Percentiles rank a stretch among this genome's conserved stretches.
Conservation (phyloP, 2,329 filamentous ascomycete species). For the Colletotrichum plurivorum region DNA sequence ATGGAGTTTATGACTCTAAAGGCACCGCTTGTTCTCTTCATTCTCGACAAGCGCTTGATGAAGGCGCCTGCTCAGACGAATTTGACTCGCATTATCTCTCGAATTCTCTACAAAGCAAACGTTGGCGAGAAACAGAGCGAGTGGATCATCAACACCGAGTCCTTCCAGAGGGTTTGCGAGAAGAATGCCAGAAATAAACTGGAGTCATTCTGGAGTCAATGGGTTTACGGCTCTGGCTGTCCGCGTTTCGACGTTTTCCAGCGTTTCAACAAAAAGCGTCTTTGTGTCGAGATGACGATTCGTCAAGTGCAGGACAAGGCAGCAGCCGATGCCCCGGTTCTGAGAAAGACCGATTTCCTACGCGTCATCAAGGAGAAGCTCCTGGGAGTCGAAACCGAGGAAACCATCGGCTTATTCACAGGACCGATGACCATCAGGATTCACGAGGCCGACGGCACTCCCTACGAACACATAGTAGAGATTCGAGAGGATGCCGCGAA, state of each 20-base stretch:
- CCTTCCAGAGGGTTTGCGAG: constrained; percentile 88
- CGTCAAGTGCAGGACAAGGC: constrained; percentile 77
- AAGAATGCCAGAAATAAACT: constrained; percentile 89
- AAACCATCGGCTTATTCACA: constrained; percentile 85
- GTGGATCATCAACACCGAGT: constrained; percentile 79
- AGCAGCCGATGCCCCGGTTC: constrained; percentile 18
- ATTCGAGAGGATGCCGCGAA: constrained; percentile 89
- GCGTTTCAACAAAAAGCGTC: constrained; percentile 96
- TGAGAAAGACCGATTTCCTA: constrained; percentile 79
- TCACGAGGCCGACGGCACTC: constrained; percentile 97
- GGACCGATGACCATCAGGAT: constrained; percentile 98
- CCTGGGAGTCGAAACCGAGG: constrained; percentile 76
- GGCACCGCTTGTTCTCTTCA: constrained; percentile 90
- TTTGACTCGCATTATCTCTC: constrained; percentile 86
- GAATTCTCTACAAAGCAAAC: constrained; percentile 88
- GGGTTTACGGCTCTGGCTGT: constrained; percentile 90
- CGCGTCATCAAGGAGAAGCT: constrained; percentile 86
- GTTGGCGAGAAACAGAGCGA: constrained; percentile 73
- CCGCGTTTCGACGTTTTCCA: constrained; percentile 89
- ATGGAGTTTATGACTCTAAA: constrained; percentile 93
- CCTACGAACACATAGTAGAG: constrained; percentile 97
- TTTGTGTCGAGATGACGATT: constrained; percentile 93
- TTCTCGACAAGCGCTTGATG: constrained; percentile 89
- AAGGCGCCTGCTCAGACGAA: constrained; percentile 82
- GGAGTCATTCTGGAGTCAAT: constrained; percentile 93